Percentiles rank a stretch among this genome's conserved stretches.
Evolutionary conservation across 1,139 yeast genomes (phyloP).

Genomic region (Diutina pseudorugosa): DNA sequence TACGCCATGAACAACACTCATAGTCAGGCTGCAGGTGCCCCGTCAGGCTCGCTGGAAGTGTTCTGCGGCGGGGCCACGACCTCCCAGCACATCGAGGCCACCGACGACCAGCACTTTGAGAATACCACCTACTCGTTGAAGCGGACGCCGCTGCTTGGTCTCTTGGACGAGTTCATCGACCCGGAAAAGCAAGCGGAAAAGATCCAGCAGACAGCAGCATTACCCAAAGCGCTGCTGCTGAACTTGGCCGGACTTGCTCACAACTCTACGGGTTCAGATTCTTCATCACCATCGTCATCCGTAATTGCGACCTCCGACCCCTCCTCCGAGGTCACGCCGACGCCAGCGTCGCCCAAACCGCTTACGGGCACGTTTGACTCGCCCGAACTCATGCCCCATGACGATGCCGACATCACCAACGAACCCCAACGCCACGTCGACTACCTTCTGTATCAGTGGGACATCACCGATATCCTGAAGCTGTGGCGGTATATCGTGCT

Average conservation of each 20-base stretch:
- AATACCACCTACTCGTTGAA: conserved; percentile 66
- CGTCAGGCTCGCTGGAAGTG: conserved; percentile 16
- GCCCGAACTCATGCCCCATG: conserved; percentile 50
- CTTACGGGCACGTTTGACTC: conserved; percentile 9
- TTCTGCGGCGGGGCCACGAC: conserved; percentile 40
- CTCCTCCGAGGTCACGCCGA: conserved; percentile 4
- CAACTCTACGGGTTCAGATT: background rate
- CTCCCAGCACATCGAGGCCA: conserved; percentile 55
- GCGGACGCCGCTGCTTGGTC: conserved; percentile 74
- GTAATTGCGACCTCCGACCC: background rate
- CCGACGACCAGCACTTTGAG: conserved; percentile 59
- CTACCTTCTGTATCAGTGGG: conserved; percentile 91
- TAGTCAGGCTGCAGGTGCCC: background rate
- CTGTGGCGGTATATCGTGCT: conserved; percentile 90
- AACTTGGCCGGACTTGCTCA: background rate
- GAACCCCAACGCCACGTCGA: conserved; percentile 90
- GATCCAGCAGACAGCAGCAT: conserved; percentile 5
- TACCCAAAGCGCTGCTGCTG: background rate
- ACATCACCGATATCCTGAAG: conserved; percentile 81
- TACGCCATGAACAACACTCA: background rate
- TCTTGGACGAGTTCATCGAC: conserved; percentile 56
- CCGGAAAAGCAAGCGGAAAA: conserved; percentile 8
- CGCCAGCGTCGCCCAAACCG: conserved; percentile 9
- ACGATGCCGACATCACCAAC: conserved; percentile 68
- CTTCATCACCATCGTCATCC: background rate